Percentiles rank a stretch among this genome's conserved stretches.
Evolutionary conservation across 139 green algal genomes (phyloP).

Genomic region (Micractinium sp.): DNA sequence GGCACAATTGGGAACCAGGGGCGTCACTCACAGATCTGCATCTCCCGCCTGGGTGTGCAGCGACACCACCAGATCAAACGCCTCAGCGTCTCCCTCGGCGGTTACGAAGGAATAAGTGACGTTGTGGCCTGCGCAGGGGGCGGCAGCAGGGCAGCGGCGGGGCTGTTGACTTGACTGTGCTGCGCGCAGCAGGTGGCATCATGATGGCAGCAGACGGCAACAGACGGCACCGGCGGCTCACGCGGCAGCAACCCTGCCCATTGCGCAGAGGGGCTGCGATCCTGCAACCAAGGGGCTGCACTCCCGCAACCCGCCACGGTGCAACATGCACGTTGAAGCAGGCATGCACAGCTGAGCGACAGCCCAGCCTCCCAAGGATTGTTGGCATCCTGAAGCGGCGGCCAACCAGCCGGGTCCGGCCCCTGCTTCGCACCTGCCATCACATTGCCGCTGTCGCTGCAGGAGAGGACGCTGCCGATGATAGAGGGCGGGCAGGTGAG

Average conservation of each 20-base stretch:
- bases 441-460: constrained; percentile 9
- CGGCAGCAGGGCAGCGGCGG: too few relatives aligned
- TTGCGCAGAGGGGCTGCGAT: not conserved
- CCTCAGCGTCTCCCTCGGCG: not conserved
- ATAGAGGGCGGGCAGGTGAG: constrained; percentile 16
- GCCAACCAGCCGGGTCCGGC: not conserved
- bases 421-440: constrained; percentile 2
- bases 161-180: not conserved
- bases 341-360: too few relatives aligned
- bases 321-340: too few relatives aligned
- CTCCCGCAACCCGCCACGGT: not conserved
- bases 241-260: not conserved
- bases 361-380: not conserved
- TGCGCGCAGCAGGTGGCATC: not conserved
- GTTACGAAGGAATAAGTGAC: not conserved
- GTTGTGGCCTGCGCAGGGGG: not conserved
- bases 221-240: not conserved
- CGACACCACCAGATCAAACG: constrained; percentile 10
- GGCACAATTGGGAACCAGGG: too few relatives aligned
- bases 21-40: constrained; percentile 6
- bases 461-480: not conserved
- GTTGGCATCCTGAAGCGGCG: not conserved
- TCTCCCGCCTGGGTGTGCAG: constrained; percentile 8
- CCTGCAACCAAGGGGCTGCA: too few relatives aligned
- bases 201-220: not conserved